Evolutionary conservation across 306 rosid genomes (phyloP), one percentile per base, ranked within the genome.

Genomic region (Dryas drummondii): DNA sequence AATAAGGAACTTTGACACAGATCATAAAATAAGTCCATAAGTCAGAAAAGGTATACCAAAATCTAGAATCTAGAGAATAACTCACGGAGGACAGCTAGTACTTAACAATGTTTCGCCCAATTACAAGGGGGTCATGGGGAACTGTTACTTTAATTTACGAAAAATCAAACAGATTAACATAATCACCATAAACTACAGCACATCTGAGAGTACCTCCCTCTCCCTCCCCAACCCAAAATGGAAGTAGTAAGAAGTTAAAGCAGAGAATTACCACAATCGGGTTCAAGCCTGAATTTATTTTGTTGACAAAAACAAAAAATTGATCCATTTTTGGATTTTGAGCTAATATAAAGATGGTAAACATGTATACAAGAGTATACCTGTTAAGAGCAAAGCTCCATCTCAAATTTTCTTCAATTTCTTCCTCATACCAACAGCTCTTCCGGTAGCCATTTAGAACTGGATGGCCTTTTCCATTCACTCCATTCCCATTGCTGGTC

Each of bases 361-460:
- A 51, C 17, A 26, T 48, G 42, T 52, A 2, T 15, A 42, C 50
- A 51, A 27, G 42, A 8, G 19, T 44, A 66, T 78, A 94, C 98
- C 98, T 88, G 63, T 94, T 94, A 54, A 94, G 97, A 77, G 98
- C 97, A 84, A 94, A 94, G 44, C 96, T 91, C 98, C 98, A 94
- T 87, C 98, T 88, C 42, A 94, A 67, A 68, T 94, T 88, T 70
- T 94, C 98, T 81, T 94, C 98, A 69, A 91, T 94, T 85, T 94
- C 98, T 78, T 94, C 97, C 78, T 94, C 98, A 59, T 94, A 94
- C 98, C 98, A 94, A 77, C 98, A 94, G 71, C 98, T 91, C 75
- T 91, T 94, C 74, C 98, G 82, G 57, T 91, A 91, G 65, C 98
- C 98, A 90, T 86, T 91, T 9, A 83, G 87, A 0, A 58, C 58